Evolutionary conservation across 164 flowering plant genomes (phyloP).

Genomic region (Vitis labrusca): DNA sequence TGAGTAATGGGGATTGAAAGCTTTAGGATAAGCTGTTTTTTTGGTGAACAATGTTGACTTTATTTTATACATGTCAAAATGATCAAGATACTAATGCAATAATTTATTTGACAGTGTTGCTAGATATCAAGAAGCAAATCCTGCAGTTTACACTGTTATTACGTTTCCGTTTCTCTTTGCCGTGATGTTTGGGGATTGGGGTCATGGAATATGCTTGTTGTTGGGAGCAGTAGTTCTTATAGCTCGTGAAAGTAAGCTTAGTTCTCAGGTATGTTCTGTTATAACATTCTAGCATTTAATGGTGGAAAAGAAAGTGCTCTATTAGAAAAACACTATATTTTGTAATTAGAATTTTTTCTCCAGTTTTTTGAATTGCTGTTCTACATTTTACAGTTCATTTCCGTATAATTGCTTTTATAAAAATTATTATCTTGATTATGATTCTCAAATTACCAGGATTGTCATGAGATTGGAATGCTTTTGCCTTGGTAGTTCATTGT

Average conservation of each 20-base stretch:
- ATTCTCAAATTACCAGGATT: not conserved
- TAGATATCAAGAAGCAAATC: slow-evolving; percentile 95
- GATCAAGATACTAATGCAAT: slow-evolving; percentile 1
- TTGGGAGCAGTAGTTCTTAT: slow-evolving; percentile 79
- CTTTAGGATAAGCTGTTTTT: not conserved
- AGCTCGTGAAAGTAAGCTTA: slow-evolving; percentile 68
- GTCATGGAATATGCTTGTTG: slow-evolving; percentile 95
- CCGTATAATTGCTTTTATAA: too few species aligned
- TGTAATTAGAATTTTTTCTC: too few species aligned
- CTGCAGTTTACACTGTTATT: slow-evolving; percentile 82
- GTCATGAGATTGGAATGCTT: not conserved
- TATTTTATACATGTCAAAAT: not conserved
- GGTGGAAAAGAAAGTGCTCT: not conserved
- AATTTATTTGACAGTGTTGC: slow-evolving; percentile 70
- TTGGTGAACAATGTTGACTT: not conserved
- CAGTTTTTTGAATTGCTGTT: too few species aligned
- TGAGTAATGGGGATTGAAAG: not conserved
- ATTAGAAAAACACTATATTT: too few species aligned
- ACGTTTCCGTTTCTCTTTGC: slow-evolving; percentile 99
- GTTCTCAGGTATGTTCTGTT: slow-evolving; percentile 61
- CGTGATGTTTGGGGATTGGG: slow-evolving; percentile 99
- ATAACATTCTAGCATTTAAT: not conserved
- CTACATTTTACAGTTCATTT: too few species aligned
- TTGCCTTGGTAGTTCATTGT: not conserved
- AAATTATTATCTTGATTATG: not conserved